Evolutionary conservation across 192 early-diverging fungal genomes (phyloP).

Genomic region (Dispira parvispora): DNA sequence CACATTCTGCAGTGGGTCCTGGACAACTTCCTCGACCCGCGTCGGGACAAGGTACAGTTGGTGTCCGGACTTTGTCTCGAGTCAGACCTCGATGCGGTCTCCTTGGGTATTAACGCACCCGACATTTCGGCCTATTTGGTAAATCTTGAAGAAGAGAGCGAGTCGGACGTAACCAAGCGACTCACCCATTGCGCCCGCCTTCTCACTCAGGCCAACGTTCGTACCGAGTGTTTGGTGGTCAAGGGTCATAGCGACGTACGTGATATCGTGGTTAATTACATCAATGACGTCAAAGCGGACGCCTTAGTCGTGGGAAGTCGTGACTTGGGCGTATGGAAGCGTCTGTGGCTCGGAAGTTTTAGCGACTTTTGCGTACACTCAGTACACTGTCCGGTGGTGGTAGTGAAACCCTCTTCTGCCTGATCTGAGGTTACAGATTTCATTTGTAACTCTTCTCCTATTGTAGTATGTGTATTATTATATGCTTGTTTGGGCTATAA

Average conservation of each 20-base stretch:
- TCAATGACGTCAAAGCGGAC: slow-evolving; percentile 2
- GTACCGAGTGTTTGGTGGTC: background rate
- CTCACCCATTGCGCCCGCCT: background rate
- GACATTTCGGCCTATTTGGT: slow-evolving; percentile 10
- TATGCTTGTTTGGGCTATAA: too few relatives aligned
- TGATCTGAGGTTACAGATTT: background rate
- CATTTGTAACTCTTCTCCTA: too few relatives aligned
- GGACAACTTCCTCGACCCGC: slow-evolving; percentile 18
- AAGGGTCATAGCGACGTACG: slow-evolving; percentile 11
- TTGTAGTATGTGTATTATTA: too few relatives aligned
- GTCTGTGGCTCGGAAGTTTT: slow-evolving; percentile 10
- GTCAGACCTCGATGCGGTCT: slow-evolving; percentile 15
- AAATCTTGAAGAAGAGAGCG: slow-evolving; percentile 12
- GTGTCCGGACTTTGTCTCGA: slow-evolving; percentile 15
- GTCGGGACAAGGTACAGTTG: slow-evolving; percentile 17
- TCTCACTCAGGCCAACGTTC: background rate
- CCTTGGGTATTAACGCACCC: slow-evolving; percentile 7
- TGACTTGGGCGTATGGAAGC: slow-evolving; percentile 9
- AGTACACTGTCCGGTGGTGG: slow-evolving; percentile 8
- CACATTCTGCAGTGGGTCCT: slow-evolving; percentile 23
- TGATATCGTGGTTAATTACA: slow-evolving; percentile 9
- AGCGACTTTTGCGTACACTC: slow-evolving; percentile 11
- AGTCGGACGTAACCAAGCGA: background rate
- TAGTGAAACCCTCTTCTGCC: background rate
- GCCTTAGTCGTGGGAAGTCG: slow-evolving; percentile 8